These are phyloP conservation scores for Populus simonii DNA, from an alignment of 345 rosid species.

Conservation along the genomic window DNA sequence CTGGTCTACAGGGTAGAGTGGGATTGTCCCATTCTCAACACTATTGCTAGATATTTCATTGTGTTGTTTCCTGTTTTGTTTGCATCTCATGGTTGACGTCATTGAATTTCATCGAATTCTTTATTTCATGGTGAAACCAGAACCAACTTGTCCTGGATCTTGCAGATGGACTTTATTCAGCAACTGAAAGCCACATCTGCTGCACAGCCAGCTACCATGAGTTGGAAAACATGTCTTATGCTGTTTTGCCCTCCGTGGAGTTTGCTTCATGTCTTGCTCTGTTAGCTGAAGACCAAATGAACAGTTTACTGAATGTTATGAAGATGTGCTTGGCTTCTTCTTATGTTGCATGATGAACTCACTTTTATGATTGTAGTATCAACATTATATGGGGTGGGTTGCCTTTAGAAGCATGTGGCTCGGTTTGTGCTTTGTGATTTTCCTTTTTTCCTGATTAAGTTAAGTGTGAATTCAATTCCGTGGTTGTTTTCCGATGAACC, in stretches of 20 bases:
- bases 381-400: background rate
- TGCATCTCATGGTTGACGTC: background rate
- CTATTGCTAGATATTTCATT: background rate
- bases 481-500: background rate
- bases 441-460: background rate
- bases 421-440: background rate
- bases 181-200: slow-evolving; percentile 17
- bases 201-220: slow-evolving; percentile 15
- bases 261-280: background rate
- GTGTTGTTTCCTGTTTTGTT: background rate
- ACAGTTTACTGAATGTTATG: background rate
- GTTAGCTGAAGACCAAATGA: background rate
- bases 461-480: background rate
- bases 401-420: background rate
- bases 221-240: background rate
- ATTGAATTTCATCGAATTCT: background rate
- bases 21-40: background rate
- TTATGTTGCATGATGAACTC: slow-evolving; percentile 4
- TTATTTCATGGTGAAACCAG: slow-evolving; percentile 16
- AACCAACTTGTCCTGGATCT: slow-evolving; percentile 9
- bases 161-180: background rate
- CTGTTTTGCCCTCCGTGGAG: background rate
- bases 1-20: background rate
- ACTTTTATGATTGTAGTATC: background rate
- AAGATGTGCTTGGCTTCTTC: slow-evolving; percentile 6